phyloP scores from a whole-genome alignment of 371 early-diverging fungal species.

The Mucor plumbeus region DNA sequence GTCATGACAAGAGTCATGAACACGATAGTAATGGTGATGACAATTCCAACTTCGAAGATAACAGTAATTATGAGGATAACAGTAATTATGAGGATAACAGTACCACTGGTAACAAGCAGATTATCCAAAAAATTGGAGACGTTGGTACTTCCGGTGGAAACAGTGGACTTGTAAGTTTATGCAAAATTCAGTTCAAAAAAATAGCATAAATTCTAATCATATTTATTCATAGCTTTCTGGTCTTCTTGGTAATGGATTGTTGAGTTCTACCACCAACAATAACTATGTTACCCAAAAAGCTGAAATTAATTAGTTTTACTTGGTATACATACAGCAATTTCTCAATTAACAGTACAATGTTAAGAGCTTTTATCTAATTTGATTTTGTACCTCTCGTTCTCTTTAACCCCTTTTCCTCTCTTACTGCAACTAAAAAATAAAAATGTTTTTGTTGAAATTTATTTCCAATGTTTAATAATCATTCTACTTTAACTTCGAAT shows the following conservation, averaged over 20 bases:
- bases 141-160: conserved; percentile 6
- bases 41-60: background rate
- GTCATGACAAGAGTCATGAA: background rate
- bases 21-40: background rate
- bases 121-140: conserved; percentile 12
- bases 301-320: conserved; percentile 6
- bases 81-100: conserved; percentile 13
- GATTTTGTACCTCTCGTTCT: background rate
- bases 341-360: background rate
- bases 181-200: too few species aligned
- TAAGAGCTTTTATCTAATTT: background rate
- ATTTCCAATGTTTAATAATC: too few species aligned
- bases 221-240: conserved; percentile 6
- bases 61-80: background rate
- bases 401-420: background rate
- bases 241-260: conserved; percentile 18
- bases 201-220: too few species aligned
- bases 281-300: conserved; percentile 21
- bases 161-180: conserved; percentile 10
- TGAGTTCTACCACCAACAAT: conserved; percentile 13
- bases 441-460: background rate
- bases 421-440: background rate
- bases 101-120: conserved; percentile 11
- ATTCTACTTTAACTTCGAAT: too few species aligned
- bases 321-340: background rate